phyloP scores from a whole-genome alignment of 2,329 filamentous ascomycete genomes.

The Catunica adiposa region DNA sequence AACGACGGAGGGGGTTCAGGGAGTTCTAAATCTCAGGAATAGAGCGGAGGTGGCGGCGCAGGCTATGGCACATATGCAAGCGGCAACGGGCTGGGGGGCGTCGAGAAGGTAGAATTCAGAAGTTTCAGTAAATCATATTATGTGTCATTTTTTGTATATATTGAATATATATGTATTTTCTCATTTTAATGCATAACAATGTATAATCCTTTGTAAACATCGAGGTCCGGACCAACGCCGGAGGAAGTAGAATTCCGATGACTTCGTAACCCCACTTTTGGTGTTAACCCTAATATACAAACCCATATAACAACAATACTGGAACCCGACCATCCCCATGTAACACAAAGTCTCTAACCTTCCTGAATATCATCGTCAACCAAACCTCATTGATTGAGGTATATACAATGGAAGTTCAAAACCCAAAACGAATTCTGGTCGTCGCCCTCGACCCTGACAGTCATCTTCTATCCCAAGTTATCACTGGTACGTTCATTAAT shows the following conservation, averaged over 20 bases:
- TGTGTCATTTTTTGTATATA: too few species aligned
- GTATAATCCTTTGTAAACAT: too few species aligned
- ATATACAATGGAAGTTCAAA: constrained; percentile 9
- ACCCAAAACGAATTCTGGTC: constrained; percentile 38
- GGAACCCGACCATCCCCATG: not conserved
- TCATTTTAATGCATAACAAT: too few species aligned
- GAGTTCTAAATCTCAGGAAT: constrained; percentile 20
- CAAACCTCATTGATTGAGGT: too few species aligned
- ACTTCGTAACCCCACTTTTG: not conserved
- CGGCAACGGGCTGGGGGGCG: not conserved
- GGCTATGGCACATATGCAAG: constrained; percentile 34
- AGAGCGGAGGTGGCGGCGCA: constrained; percentile 24
- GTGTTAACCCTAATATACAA: not conserved
- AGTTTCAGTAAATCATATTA: too few species aligned
- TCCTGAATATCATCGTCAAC: not conserved
- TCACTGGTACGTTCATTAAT: constrained; percentile 31
- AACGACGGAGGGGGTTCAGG: constrained; percentile 20
- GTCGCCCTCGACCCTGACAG: constrained; percentile 33
- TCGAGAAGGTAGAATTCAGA: too few species aligned
- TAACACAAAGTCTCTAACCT: not conserved
- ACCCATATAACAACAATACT: too few species aligned
- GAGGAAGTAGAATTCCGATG: constrained; percentile 23
- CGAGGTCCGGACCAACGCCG: too few species aligned
- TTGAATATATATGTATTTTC: too few species aligned
- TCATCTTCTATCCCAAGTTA: constrained; percentile 30